Evolutionary conservation across 176 grass and related monocot genomes (phyloP).

Genomic region (Avena eriantha): DNA sequence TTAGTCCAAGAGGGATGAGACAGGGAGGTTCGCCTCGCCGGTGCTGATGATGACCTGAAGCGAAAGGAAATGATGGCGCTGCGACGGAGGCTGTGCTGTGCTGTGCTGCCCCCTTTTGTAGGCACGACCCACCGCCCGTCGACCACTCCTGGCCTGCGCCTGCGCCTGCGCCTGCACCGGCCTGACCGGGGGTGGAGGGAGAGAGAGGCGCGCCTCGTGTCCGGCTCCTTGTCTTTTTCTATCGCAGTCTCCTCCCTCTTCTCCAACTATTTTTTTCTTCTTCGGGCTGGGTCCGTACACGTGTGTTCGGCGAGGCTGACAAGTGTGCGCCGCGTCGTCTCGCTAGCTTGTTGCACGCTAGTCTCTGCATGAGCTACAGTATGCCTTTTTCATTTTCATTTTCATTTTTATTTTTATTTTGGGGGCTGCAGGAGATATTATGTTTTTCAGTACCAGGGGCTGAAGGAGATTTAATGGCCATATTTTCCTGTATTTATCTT

Average conservation of each 20-base stretch:
- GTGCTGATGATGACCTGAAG: not conserved
- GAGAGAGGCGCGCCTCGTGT: not conserved
- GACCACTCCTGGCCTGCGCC: too few relatives aligned
- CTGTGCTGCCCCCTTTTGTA: not conserved
- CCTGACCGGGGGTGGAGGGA: not conserved
- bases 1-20: not conserved
- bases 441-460: too few relatives aligned
- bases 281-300: not conserved
- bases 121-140: not conserved
- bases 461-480: too few relatives aligned
- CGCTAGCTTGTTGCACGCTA: too few relatives aligned
- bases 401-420: too few relatives aligned
- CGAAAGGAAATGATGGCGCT: not conserved
- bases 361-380: too few relatives aligned
- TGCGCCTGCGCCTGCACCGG: not conserved
- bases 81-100: not conserved
- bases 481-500: too few relatives aligned
- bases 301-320: not conserved
- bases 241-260: not conserved
- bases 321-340: not conserved
- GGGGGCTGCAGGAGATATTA: too few relatives aligned
- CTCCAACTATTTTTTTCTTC: not conserved
- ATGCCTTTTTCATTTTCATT: too few relatives aligned
- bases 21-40: too few relatives aligned
- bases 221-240: not conserved